These are phyloP conservation scores for Leptographium procerum DNA, from an alignment of 2,329 filamentous ascomycete genomes.

Conservation along the genomic window DNA sequence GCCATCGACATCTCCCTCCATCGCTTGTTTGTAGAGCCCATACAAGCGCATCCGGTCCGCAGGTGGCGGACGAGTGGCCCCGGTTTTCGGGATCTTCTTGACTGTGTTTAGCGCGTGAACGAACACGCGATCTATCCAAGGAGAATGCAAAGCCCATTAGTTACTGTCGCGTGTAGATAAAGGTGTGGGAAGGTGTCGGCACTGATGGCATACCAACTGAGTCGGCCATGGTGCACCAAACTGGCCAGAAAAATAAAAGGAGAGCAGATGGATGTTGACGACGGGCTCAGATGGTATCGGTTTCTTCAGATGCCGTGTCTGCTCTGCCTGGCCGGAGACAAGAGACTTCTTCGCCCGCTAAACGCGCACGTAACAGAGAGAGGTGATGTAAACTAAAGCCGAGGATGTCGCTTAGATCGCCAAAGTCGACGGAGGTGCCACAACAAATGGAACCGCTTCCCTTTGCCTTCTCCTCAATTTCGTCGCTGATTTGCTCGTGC, in stretches of 20 bases:
- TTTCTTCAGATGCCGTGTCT: not conserved
- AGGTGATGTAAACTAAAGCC: not conserved
- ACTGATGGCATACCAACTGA: not conserved
- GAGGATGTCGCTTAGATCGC: slow-evolving; percentile 1
- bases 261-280: not conserved
- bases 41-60: slow-evolving; percentile 82
- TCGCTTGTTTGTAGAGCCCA: slow-evolving; percentile 97
- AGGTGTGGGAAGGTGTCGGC: not conserved
- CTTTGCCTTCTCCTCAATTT: not conserved
- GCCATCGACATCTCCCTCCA: slow-evolving; percentile 94
- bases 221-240: not conserved
- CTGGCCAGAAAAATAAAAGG: not conserved
- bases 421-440: not conserved
- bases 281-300: not conserved
- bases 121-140: slow-evolving; percentile 75
- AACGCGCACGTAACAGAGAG: not conserved
- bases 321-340: not conserved
- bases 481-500: not conserved
- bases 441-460: not conserved
- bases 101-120: slow-evolving; percentile 98
- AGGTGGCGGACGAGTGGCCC: slow-evolving; percentile 77
- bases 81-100: slow-evolving; percentile 91
- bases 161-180: not conserved
- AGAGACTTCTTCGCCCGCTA: not conserved
- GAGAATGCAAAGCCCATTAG: not conserved